phyloP scores from a whole-genome alignment of 495 filamentous ascomycete species.

The Penicillium arizonense region DNA sequence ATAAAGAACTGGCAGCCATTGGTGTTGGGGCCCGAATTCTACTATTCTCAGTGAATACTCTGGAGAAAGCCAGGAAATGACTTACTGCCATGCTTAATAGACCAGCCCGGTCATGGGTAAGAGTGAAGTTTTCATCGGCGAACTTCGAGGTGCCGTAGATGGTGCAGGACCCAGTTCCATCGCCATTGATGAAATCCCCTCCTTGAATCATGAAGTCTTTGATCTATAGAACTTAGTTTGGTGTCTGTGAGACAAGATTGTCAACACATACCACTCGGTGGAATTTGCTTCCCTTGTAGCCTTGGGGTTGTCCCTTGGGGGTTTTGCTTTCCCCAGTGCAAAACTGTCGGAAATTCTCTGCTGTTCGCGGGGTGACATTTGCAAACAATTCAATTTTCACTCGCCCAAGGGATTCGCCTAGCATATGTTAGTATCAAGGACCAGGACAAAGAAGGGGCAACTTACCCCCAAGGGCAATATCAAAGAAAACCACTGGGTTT shows the following conservation, averaged over 20 bases:
- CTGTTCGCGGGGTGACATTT: constrained; percentile 78
- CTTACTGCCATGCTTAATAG: constrained; percentile 91
- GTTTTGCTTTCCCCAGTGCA: constrained; percentile 94
- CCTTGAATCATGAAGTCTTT: constrained; percentile 97
- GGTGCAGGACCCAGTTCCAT: constrained; percentile 83
- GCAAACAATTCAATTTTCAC: constrained; percentile 94
- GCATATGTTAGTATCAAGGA: not conserved
- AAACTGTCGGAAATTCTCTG: constrained; percentile 96
- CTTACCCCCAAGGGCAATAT: constrained; percentile 86
- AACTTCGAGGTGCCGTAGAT: constrained; percentile 88
- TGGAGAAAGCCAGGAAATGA: constrained; percentile 10
- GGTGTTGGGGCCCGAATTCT: constrained; percentile 91
- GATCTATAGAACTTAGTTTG: constrained; percentile 56
- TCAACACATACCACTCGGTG: constrained; percentile 77
- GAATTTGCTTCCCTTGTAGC: constrained; percentile 93
- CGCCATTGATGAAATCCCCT: constrained; percentile 92
- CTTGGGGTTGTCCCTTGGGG: constrained; percentile 73
- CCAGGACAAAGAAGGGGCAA: not conserved
- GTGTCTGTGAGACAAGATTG: not conserved
- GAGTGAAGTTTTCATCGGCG: constrained; percentile 82
- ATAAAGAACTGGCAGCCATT: constrained; percentile 99
- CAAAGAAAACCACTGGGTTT: constrained; percentile 85
- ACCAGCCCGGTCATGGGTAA: constrained; percentile 76
- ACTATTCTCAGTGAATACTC: constrained; percentile 2
- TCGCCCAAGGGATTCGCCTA: constrained; percentile 82